Base-by-base conservation (phyloP, 2,329 filamentous ascomycete species). In the Monilinia fructigena region DNA sequence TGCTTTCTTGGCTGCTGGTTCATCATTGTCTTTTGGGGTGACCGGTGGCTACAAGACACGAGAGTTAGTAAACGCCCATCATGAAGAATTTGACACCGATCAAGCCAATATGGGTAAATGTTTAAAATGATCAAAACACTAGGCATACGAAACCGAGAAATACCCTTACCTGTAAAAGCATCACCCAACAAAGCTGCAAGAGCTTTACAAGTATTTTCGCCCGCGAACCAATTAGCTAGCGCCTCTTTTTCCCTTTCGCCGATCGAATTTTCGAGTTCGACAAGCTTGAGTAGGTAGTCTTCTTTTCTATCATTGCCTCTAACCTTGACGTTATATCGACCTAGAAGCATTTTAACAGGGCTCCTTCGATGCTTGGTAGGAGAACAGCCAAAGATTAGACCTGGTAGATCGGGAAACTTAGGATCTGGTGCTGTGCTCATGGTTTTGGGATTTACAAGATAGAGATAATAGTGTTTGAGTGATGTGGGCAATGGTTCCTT, bases 171-270 rank as follows among this genome's bases (percentile, higher is more conserved):
- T 60, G 48, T 12, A 42, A 8, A 8, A n/a, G 48, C 48, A 54
- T 62, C 59, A 26, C 48, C 35, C 12, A 62, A 10, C 11, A 62
- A 26, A 42, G 47, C 59, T 26, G 59, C 59, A 0, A 62, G 35
- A 28, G 59, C 59, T 28, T 35, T 62, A 20, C 7, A 42, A 28
- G 47, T 40, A 40, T 40, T 20, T 6, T 62, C 59, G 4, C 59
- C 59, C 12, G 48, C 31, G 4, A 62, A 62, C 59, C 59, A 62
- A 1, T 53, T 62, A 5, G 54, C 47, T 3, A 62, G 23, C 10
- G 59, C 59, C 20, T 52, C 59, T 10, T 54, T 62, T 42, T 62
- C 59, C n/a, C 48, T 62, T 12, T 54, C 48, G 1, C 47, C 48
- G 20, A 62, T 8, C 3, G 31, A 52, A 1, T 42, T 54, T 28